These are phyloP conservation scores for Cenchrus purpureus DNA, from an alignment of 176 grass and related monocot species.

Conservation along the genomic window DNA sequence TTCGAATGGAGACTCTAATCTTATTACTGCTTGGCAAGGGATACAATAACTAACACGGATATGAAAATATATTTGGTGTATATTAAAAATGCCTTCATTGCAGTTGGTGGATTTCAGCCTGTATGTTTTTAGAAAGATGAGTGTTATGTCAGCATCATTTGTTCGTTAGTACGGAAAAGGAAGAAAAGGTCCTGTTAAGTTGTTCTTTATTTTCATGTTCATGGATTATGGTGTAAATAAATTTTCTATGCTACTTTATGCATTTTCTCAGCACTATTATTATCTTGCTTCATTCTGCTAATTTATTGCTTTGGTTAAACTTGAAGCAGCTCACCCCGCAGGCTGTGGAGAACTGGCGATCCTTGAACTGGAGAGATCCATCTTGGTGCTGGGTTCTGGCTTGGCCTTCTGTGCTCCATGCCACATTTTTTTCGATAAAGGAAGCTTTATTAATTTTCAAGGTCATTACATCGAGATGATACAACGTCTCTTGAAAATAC, in stretches of 20 bases:
- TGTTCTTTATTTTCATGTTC: conserved; percentile 24
- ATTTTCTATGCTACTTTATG: conserved; percentile 30
- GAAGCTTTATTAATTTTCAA: no score
- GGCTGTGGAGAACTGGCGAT: no score
- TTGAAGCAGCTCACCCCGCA: no score
- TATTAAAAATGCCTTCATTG: conserved; percentile 31
- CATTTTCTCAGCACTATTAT: conserved; percentile 27
- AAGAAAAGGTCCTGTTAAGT: background rate
- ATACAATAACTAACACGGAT: no score
- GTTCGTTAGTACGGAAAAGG: conserved; percentile 12
- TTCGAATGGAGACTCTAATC: conserved; percentile 28
- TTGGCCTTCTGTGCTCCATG: no score
- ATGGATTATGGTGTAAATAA: conserved; percentile 13
- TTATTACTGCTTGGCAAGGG: conserved; percentile 28
- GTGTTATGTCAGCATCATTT: conserved; percentile 34
- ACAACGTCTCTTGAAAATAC: no score
- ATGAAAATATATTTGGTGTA: background rate
- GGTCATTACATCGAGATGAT: no score
- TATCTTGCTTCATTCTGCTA: conserved; percentile 22
- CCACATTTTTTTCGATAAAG: no score
- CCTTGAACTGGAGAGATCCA: no score
- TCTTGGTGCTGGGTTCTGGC: no score
- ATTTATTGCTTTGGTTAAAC: conserved; percentile 20
- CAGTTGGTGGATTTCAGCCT: conserved; percentile 46
- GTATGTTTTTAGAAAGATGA: conserved; percentile 37